phyloP scores from a whole-genome alignment of 1,139 yeast species.

The Blastobotrys apis region DNA sequence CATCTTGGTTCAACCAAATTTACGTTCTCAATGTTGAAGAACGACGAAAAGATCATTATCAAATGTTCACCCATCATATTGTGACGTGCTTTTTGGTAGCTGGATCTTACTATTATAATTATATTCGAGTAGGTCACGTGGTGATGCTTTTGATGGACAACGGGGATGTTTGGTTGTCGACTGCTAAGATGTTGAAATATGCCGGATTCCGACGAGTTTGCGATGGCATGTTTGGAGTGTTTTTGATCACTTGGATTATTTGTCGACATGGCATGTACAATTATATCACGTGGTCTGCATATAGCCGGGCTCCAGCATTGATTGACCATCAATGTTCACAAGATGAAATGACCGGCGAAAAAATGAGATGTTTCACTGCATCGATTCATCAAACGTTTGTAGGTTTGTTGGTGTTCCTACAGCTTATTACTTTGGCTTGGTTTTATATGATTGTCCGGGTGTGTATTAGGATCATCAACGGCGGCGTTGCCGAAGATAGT shows the following conservation, averaged over 20 bases:
- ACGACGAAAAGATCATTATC: slow-evolving; percentile 73
- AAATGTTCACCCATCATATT: slow-evolving; percentile 86
- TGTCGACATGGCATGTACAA: slow-evolving; percentile 74
- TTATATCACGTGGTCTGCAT: slow-evolving; percentile 49
- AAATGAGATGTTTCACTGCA: slow-evolving; percentile 57
- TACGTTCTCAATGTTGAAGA: slow-evolving; percentile 73
- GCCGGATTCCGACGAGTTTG: slow-evolving; percentile 57
- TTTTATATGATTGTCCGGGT: slow-evolving; percentile 67
- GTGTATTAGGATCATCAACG: slow-evolving; percentile 62
- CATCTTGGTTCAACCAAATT: slow-evolving; percentile 78
- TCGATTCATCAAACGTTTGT: slow-evolving; percentile 49
- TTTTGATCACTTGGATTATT: slow-evolving; percentile 64
- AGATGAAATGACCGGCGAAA: slow-evolving; percentile 26
- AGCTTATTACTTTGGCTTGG: slow-evolving; percentile 68
- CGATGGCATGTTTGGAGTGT: slow-evolving; percentile 64
- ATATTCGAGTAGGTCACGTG: slow-evolving; percentile 73
- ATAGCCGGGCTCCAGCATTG: slow-evolving; percentile 27
- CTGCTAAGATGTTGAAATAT: slow-evolving; percentile 76
- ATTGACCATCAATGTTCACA: slow-evolving; percentile 28
- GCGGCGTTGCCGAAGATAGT: slow-evolving; percentile 74
- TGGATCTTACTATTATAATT: slow-evolving; percentile 72
- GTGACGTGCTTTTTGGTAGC: slow-evolving; percentile 64
- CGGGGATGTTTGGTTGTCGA: slow-evolving; percentile 66
- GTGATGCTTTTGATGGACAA: slow-evolving; percentile 78
- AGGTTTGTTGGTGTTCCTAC: slow-evolving; percentile 59